A percentile compares a stretch with the other conserved stretches of the same genome.
phyloP scores from a whole-genome alignment of 208 protist species.

The Borovskyia barvae region DNA sequence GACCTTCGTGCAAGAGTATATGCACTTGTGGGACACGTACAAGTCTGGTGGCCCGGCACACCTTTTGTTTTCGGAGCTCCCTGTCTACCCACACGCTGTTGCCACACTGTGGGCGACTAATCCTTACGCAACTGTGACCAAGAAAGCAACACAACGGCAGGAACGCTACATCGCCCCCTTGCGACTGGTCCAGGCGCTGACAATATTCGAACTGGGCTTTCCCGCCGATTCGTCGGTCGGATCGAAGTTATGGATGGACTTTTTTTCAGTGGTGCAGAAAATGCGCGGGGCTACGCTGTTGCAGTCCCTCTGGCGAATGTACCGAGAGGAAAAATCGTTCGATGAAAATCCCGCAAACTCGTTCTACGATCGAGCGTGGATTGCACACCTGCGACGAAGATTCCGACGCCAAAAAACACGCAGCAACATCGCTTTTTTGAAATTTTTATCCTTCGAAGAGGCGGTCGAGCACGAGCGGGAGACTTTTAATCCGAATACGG shows the following conservation, averaged over 20 bases:
- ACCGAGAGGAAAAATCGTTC: conserved; percentile 49
- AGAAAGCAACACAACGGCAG: conserved; percentile 1
- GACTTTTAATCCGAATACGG: conserved; percentile 62
- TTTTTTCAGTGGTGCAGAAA: conserved; percentile 70
- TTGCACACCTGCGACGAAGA: conserved; percentile 45
- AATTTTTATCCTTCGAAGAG: conserved; percentile 38
- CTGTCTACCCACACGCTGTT: conserved; percentile 41
- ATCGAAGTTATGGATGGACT: conserved; percentile 76
- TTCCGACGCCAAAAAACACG: conserved; percentile 51
- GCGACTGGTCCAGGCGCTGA: conserved; percentile 67
- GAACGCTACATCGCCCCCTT: conserved; percentile 52
- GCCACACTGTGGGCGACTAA: conserved; percentile 3
- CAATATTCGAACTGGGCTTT: conserved; percentile 70
- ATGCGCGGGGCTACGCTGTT: conserved; percentile 68
- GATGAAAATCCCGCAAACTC: conserved; percentile 33
- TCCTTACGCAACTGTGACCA: conserved; percentile 14
- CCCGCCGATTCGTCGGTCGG: conserved; percentile 70
- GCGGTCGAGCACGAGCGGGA: conserved; percentile 50
- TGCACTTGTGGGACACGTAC: conserved; percentile 62
- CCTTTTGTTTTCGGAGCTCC: conserved; percentile 45
- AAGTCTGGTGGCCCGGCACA: conserved; percentile 50
- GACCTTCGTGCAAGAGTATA: conserved; percentile 51
- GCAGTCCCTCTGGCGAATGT: conserved; percentile 87
- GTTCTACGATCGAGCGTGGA: conserved; percentile 27
- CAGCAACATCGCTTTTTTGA: conserved; percentile 41